Conservation (phyloP, 495 filamentous ascomycete species). For the Bombardia bombarda region DNA sequence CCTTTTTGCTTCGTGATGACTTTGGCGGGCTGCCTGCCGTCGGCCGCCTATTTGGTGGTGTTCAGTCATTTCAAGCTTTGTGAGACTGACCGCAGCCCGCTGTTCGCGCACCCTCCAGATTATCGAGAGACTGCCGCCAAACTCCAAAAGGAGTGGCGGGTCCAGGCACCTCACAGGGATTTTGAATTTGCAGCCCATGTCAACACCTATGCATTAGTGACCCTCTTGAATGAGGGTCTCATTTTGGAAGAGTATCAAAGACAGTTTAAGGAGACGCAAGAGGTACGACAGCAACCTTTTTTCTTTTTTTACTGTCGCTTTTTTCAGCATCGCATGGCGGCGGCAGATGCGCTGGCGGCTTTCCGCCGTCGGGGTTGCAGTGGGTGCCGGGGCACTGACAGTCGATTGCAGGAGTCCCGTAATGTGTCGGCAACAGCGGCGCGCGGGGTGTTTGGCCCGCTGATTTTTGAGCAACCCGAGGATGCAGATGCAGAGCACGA, state of each 20-base stretch:
- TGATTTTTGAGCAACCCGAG: conserved; percentile 27
- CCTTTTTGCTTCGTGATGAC: conserved; percentile 1
- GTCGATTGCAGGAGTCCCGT: conserved; percentile 36
- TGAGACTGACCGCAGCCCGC: conserved; percentile 25
- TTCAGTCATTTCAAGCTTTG: conserved; percentile 3
- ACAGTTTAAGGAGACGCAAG: conserved; percentile 41
- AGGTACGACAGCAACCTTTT: conserved; percentile 15
- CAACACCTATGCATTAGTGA: conserved; percentile 65
- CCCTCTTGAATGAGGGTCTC: conserved; percentile 69
- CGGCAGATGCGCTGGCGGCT: conserved; percentile 13
- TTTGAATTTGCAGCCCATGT: conserved; percentile 72
- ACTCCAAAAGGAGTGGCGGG: conserved; percentile 73
- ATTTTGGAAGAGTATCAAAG: conserved; percentile 58
- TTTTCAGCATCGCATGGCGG: conserved; percentile 12
- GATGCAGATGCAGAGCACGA: conserved; percentile 22
- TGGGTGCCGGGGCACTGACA: conserved; percentile 34
- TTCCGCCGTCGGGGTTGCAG: conserved; percentile 16
- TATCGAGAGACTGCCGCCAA: conserved; percentile 68
- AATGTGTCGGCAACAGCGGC: conserved; percentile 35
- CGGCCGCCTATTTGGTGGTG: conserved; percentile 2
- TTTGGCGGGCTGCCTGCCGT: conserved; percentile 1
- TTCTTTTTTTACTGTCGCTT: conserved; percentile 1
- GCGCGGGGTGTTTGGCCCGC: conserved; percentile 42
- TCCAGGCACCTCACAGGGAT: conserved; percentile 58
- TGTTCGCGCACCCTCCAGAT: conserved; percentile 32